Conservation (phyloP, 2,329 filamentous ascomycete species). For the Fusarium sp. region DNA sequence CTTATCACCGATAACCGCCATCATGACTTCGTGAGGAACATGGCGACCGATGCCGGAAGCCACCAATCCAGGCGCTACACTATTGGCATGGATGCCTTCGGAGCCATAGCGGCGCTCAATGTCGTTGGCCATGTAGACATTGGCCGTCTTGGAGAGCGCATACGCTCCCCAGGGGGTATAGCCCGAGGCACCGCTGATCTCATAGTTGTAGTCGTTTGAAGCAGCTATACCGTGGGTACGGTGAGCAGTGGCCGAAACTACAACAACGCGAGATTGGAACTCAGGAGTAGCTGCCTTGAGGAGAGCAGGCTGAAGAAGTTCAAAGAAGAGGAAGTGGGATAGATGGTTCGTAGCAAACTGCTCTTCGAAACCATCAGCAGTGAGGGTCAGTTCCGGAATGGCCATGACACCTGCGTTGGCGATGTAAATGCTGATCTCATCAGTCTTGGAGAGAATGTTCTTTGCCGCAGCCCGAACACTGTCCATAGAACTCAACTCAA, state of each 20-base stretch:
- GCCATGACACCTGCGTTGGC: constrained; percentile 42
- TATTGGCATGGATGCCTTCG: constrained; percentile 4
- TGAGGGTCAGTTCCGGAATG: background rate
- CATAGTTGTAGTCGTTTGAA: constrained; percentile 4
- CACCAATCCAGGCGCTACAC: constrained; percentile 5
- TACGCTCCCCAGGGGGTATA: constrained; percentile 7
- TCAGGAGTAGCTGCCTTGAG: background rate
- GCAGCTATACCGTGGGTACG: constrained; percentile 4
- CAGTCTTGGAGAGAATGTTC: background rate
- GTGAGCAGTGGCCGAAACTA: constrained; percentile 1
- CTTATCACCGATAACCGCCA: background rate
- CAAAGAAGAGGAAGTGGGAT: constrained; percentile 31
- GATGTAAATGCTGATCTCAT: background rate
- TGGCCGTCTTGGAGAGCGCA: constrained; percentile 7
- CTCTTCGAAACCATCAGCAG: constrained; percentile 28
- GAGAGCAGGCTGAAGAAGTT: constrained; percentile 1
- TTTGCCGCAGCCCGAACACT: constrained; percentile 3
- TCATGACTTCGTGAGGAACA: constrained; percentile 7
- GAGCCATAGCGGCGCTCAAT: constrained; percentile 3
- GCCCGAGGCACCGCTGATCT: background rate
- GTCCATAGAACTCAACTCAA: constrained; percentile 39
- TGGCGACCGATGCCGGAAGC: constrained; percentile 1
- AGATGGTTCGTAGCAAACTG: constrained; percentile 35
- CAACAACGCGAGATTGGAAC: constrained; percentile 7
- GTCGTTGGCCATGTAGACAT: constrained; percentile 11